Conservation (phyloP, 1,139 yeast species). For the Saccharomycopsis crataegensis region DNA sequence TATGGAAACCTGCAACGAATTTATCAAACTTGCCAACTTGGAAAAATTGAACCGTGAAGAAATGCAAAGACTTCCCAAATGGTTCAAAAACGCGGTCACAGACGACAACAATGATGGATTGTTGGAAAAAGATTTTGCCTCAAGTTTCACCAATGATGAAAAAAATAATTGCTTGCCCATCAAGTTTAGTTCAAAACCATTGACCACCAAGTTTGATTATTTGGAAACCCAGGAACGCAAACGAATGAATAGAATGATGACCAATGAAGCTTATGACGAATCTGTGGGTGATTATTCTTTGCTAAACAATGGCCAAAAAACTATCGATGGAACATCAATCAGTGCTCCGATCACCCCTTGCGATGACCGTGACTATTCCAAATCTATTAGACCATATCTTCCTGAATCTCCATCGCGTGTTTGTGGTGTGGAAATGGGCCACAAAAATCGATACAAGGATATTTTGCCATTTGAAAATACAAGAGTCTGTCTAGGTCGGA, state of each 20-base stretch:
- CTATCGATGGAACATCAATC: constrained; percentile 8
- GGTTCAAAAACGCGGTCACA: constrained; percentile 25
- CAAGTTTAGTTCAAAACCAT: constrained; percentile 18
- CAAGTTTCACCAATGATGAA: too few relatives aligned
- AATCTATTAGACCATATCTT: constrained; percentile 22
- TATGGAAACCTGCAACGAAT: constrained; percentile 12
- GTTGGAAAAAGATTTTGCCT: too few relatives aligned
- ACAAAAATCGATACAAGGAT: constrained; percentile 72
- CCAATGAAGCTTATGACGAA: background rate
- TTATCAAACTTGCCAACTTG: constrained; percentile 10
- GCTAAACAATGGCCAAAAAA: background rate
- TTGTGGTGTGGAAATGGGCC: constrained; percentile 69
- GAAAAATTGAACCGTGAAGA: constrained; percentile 7
- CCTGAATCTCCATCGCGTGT: constrained; percentile 42
- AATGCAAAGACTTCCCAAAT: constrained; percentile 25
- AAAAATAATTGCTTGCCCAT: too few relatives aligned
- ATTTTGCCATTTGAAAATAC: constrained; percentile 79
- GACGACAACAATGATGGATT: background rate
- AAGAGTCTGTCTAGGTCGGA: constrained; percentile 40
- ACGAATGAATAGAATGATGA: constrained; percentile 29
- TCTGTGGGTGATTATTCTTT: too few relatives aligned
- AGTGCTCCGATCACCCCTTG: too few relatives aligned
- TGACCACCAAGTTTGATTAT: constrained; percentile 31
- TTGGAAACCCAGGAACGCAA: constrained; percentile 32
- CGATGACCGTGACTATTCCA: constrained; percentile 13